Percentiles rank a stretch among this genome's conserved stretches.
Conservation (phyloP, 139 green algal species). For the Chlamydomonas sphaeroides region DNA sequence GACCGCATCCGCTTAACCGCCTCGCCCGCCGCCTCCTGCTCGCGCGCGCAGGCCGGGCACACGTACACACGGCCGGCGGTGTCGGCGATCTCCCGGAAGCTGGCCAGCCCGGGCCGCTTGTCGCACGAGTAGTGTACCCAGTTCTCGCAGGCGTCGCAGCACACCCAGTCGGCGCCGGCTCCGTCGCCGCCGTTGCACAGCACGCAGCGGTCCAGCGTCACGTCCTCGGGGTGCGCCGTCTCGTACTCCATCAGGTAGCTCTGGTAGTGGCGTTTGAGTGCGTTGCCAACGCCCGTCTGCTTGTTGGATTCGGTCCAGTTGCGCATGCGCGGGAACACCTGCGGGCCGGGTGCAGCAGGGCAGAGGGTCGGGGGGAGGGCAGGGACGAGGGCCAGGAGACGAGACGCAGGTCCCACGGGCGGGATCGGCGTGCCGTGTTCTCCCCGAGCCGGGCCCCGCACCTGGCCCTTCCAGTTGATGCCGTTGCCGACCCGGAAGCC, state of each 20-base stretch:
- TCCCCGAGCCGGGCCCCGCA: too few relatives aligned
- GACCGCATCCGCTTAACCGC: conserved; percentile 16
- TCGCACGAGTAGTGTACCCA: conserved; percentile 79
- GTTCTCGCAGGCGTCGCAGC: conserved; percentile 67
- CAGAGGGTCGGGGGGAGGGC: too few relatives aligned
- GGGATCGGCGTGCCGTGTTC: too few relatives aligned
- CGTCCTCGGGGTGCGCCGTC: conserved; percentile 71
- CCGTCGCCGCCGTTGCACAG: conserved; percentile 59
- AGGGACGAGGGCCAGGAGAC: neutral
- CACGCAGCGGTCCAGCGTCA: conserved; percentile 62
- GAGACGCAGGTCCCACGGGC: neutral
- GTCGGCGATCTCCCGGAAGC: conserved; percentile 68
- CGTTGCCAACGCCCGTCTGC: conserved; percentile 88
- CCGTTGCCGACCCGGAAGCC: conserved; percentile 58
- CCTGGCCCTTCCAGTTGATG: conserved; percentile 87
- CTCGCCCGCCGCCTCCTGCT: conserved; percentile 6
- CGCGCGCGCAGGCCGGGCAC: conserved; percentile 59
- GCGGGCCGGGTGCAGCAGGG: too few relatives aligned
- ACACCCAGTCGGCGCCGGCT: conserved; percentile 66
- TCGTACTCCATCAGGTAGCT: conserved; percentile 85
- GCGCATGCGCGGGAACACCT: conserved; percentile 80
- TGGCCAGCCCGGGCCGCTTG: conserved; percentile 53
- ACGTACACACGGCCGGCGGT: conserved; percentile 57
- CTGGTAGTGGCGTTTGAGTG: conserved; percentile 89
- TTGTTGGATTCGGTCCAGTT: conserved; percentile 78